phyloP scores from a whole-genome alignment of 2,329 filamentous ascomycete genomes.

The Leptodontidium sp. region DNA sequence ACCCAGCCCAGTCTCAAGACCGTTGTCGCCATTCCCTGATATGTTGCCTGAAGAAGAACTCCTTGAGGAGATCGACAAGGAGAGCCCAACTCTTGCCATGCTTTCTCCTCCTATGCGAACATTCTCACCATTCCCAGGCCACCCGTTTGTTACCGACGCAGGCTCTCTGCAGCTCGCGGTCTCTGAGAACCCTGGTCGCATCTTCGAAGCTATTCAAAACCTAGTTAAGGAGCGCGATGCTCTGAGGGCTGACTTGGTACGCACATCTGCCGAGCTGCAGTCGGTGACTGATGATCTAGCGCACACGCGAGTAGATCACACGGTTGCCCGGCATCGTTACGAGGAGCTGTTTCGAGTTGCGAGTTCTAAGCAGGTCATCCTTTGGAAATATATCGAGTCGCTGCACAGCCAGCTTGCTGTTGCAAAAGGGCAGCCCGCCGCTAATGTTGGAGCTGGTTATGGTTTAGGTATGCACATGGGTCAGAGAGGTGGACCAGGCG shows the following conservation, averaged over 20 bases:
- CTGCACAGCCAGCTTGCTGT: conserved; percentile 1
- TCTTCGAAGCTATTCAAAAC: conserved; percentile 19
- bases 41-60: background rate
- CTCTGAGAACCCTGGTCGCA: conserved; percentile 1
- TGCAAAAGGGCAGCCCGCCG: background rate
- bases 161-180: conserved; percentile 21
- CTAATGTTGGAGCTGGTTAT: background rate
- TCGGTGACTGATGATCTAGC: conserved; percentile 12
- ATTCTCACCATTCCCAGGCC: background rate
- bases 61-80: background rate
- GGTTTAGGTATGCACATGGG: background rate
- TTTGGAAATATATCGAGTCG: conserved; percentile 31
- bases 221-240: conserved; percentile 23
- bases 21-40: background rate
- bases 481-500: background rate
- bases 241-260: background rate
- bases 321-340: conserved; percentile 3
- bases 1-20: too few species aligned
- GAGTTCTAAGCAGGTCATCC: conserved; percentile 25
- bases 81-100: background rate
- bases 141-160: conserved; percentile 21
- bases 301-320: conserved; percentile 18
- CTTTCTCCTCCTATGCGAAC: background rate
- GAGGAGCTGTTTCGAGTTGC: conserved; percentile 20
- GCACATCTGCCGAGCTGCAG: background rate